A percentile compares a stretch with the other conserved stretches of the same genome.
Evolutionary conservation across 2,329 filamentous ascomycete genomes (phyloP).

Genomic region (Arthrobotrys conoides): DNA sequence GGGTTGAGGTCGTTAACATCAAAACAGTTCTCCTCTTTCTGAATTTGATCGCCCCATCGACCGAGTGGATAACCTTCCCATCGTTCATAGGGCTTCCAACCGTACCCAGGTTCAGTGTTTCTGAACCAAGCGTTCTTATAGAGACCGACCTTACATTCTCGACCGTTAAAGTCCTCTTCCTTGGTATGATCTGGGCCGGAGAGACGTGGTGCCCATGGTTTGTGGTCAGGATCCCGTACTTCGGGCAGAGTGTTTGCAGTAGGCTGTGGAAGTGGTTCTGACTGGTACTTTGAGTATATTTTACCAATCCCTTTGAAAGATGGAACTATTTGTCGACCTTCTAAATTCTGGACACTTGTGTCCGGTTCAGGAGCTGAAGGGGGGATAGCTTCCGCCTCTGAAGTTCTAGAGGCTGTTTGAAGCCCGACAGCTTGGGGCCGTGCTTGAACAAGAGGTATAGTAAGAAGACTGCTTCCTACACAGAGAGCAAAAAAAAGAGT

Average conservation of each 20-base stretch:
- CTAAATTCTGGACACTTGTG: neutral
- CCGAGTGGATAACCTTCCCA: constrained; percentile 9
- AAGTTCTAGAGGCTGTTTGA: neutral
- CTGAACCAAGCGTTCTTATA: neutral
- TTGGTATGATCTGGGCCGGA: neutral
- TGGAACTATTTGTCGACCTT: neutral
- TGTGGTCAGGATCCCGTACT: too few species aligned
- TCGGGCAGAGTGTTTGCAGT: too few species aligned
- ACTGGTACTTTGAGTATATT: too few species aligned
- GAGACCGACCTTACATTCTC: neutral
- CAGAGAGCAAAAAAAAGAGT: neutral
- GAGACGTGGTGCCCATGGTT: neutral
- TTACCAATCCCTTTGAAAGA: neutral
- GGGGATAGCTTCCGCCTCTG: neutral
- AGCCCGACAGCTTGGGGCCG: neutral
- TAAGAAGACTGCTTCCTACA: neutral
- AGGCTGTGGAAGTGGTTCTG: too few species aligned
- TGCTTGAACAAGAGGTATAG: neutral
- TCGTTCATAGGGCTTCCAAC: neutral
- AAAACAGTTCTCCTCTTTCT: neutral
- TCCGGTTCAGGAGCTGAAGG: neutral
- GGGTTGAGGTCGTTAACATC: neutral
- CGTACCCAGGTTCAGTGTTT: neutral
- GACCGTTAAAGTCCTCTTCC: neutral
- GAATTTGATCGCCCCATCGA: too few species aligned